A percentile compares a stretch with the other conserved stretches of the same genome.
Conservation (phyloP, 2,329 filamentous ascomycete species). For the Rutstroemia sp. region DNA sequence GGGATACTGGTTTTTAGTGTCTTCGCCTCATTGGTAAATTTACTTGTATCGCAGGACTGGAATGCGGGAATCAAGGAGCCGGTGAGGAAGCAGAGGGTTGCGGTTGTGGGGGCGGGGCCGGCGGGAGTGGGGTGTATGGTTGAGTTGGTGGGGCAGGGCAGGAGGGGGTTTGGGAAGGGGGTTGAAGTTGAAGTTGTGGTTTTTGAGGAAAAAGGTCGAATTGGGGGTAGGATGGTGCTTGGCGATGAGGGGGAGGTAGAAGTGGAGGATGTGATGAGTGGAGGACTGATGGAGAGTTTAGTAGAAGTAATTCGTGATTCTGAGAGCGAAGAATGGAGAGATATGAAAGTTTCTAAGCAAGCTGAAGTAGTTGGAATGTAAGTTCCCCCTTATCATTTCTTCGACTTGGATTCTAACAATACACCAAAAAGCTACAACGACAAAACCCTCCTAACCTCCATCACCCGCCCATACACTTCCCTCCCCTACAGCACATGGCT, state of each 20-base stretch:
- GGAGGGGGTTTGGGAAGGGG: too few species aligned
- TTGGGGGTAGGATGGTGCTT: conserved; percentile 3
- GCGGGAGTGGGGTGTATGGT: neutral
- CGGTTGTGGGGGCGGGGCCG: neutral
- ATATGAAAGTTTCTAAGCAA: neutral
- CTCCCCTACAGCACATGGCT: neutral
- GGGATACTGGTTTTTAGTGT: too few species aligned
- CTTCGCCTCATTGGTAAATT: too few species aligned
- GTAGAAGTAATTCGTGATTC: neutral
- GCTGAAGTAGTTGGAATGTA: neutral
- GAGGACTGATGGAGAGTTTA: neutral
- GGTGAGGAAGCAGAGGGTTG: neutral
- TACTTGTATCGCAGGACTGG: too few species aligned
- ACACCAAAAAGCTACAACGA: neutral
- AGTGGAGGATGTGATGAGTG: conserved; percentile 3
- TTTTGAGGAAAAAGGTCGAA: neutral
- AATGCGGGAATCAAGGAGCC: too few species aligned
- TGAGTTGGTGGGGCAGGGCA: neutral
- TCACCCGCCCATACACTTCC: conserved; percentile 1
- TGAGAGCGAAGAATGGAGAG: neutral
- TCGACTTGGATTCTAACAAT: neutral
- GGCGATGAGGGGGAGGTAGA: neutral
- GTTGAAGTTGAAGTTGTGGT: neutral
- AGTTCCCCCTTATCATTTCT: neutral
- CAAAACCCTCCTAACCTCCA: neutral